Evolutionary conservation across 805 yeast species (phyloP).

Genomic region (Saccharomycopsis fermentans): DNA sequence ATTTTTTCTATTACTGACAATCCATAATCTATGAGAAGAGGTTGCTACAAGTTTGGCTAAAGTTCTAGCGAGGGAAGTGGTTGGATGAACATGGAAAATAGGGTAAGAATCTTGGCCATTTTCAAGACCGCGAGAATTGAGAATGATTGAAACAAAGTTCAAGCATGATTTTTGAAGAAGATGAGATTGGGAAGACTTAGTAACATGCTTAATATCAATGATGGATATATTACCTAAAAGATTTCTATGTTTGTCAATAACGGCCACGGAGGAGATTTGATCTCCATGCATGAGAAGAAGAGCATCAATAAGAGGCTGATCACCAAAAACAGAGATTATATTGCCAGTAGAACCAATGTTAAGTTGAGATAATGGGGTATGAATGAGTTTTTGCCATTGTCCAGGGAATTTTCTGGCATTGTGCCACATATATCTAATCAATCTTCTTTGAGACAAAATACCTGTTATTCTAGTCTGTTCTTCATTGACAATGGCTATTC

Average conservation of each 20-base stretch:
- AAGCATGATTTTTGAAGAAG: slow-evolving; percentile 73
- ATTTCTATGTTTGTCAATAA: slow-evolving; percentile 67
- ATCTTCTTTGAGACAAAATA: slow-evolving; percentile 81
- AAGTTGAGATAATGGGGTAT: slow-evolving; percentile 57
- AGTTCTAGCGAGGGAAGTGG: slow-evolving; percentile 74
- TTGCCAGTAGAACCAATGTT: slow-evolving; percentile 56
- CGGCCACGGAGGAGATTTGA: slow-evolving; percentile 85
- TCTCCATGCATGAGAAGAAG: slow-evolving; percentile 73
- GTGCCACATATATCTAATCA: slow-evolving; percentile 81
- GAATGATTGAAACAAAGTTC: slow-evolving; percentile 77
- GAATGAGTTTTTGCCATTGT: slow-evolving; percentile 63
- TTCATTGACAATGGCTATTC: slow-evolving; percentile 68
- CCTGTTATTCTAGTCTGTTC: slow-evolving; percentile 55
- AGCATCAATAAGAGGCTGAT: slow-evolving; percentile 79
- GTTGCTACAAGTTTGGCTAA: slow-evolving; percentile 95
- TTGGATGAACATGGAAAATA: slow-evolving; percentile 80
- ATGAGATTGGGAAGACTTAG: slow-evolving; percentile 79
- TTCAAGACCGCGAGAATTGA: slow-evolving; percentile 80
- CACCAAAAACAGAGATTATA: slow-evolving; percentile 79
- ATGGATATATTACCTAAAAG: slow-evolving; percentile 88
- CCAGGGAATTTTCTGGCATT: slow-evolving; percentile 75
- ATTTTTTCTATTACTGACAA: slow-evolving; percentile 45
- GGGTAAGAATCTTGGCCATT: slow-evolving; percentile 96
- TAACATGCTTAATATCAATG: slow-evolving; percentile 84
- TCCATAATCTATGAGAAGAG: slow-evolving; percentile 82